Evolutionary conservation across 2,329 filamentous ascomycete species (phyloP), one percentile per base, ranked within the genome.

Genomic region (Fusarium equiseti): DNA sequence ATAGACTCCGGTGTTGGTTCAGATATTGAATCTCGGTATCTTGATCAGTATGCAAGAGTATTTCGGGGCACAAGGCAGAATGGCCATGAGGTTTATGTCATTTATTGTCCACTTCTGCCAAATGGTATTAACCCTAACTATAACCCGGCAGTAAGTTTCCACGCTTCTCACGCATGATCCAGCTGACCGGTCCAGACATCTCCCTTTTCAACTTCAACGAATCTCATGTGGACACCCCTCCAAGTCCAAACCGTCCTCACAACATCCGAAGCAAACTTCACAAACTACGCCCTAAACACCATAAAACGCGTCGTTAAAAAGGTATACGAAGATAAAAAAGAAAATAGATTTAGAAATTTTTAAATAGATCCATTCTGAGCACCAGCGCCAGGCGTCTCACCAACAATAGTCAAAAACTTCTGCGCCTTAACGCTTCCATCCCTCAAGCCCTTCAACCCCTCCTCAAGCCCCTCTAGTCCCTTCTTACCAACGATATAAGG

Each of bases 201-300:
- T 1, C 49, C 70, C 0, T 74, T 75, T 5, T 75, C 73, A 0
- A 75, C 67, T 0, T 75, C 73, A 0, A 72, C 72, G 2, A 75
- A 75, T 8, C 73, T 75, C 3, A 54, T 75, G 22, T 75, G 73
- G 73, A 68, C 68, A 0, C 73, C 73, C 0, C 50, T 66, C 1
- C 73, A 75, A 11, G 63, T 75, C 1, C 67, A 62, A 12, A 44
- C 27, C 1, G 43, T 75, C 0, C 54, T 73, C 4, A 16, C 51
- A 0, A 74, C 68, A 0, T 35, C 65, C 0, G 58, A 69, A 42
- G 55, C 68, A 0, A 75, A 75, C 18, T 6, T 64, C 11, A 53
- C 60, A 0, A 10, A 60, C 2, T 71, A 74, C 62, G 70, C 62
- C 8, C 60, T 68, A 4, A 11, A 72, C 8, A 72, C 57, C 0